Evolutionary conservation across 306 rosid genomes (phyloP), one percentile per base, ranked within the genome.

Genomic region (Prunus dulcis): DNA sequence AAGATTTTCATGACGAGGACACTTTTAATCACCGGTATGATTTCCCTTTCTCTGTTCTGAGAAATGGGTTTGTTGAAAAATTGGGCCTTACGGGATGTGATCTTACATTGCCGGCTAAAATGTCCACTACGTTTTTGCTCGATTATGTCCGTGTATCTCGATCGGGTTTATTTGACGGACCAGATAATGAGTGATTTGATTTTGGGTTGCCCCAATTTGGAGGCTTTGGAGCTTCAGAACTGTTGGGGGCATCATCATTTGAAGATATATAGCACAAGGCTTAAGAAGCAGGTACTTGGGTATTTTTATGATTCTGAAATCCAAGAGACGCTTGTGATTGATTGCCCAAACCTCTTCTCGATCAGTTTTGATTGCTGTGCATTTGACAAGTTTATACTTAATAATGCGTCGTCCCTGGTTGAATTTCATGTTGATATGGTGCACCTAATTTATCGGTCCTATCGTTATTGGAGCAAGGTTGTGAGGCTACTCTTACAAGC

Each of bases 341-440:
- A 71, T 53, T 71, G 75, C 75, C 75, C 64, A 0, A 53, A 53
- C 22, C 62, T 71, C 17, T n/a, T 49, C 11, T 71, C n/a, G 14
- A 5, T 71, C 7, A 52, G 50, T 3, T 19, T 69, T 53, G 7
- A 25, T 52, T 12, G 45, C 32, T 71, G 50, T 53, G 22, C 43
- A 11, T 53, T 71, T 12, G 10, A 9, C 0, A 4, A 20, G 64
- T n/a, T 55, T 34, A 49, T 19, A 45, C 32, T 71, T 0, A 71
- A 32, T 34, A 51, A 12, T n/a, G 22, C 75, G 5, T 45, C 75
- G 28, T 23, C 20, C 3, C 30, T 71, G 32, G 64, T 71, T 53
- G 64, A 52, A 34, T 71, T 71, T 32, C 45, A 20, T 32, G 19
- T 71, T 11, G 41, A 20, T 38, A 30, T 32, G 2, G 30, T 20